phyloP scores from a whole-genome alignment of 2,329 filamentous ascomycete genomes.

The Aspergillus sp. region DNA sequence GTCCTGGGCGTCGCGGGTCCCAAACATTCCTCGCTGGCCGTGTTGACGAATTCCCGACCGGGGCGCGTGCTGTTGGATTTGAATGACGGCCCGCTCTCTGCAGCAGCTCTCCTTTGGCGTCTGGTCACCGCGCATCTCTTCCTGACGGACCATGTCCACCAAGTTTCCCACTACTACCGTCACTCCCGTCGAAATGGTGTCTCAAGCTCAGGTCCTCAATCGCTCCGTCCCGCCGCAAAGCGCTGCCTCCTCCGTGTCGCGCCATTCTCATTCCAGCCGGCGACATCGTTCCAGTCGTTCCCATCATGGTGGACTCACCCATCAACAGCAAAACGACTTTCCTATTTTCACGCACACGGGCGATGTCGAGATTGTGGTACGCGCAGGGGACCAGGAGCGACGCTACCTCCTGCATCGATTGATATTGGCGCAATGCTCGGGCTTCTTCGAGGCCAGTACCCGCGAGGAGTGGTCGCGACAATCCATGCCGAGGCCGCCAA shows the following conservation, averaged over 20 bases:
- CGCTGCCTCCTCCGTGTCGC: slow-evolving; percentile 64
- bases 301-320: slow-evolving; percentile 71
- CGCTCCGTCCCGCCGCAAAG: slow-evolving; percentile 61
- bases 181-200: slow-evolving; percentile 34
- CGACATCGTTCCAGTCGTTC: slow-evolving; percentile 78
- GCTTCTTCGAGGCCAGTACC: slow-evolving; percentile 82
- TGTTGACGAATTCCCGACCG: neutral
- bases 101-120: slow-evolving; percentile 16
- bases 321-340: slow-evolving; percentile 83
- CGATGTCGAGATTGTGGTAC: slow-evolving; percentile 86
- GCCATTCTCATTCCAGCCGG: slow-evolving; percentile 61
- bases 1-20: neutral
- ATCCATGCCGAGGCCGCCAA: slow-evolving; percentile 47
- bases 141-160: slow-evolving; percentile 23
- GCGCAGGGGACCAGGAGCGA: slow-evolving; percentile 69
- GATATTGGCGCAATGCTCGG: slow-evolving; percentile 85
- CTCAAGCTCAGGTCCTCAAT: slow-evolving; percentile 51
- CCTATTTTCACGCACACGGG: slow-evolving; percentile 87
- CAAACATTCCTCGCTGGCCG: slow-evolving; percentile 2
- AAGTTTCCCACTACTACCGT: slow-evolving; percentile 14
- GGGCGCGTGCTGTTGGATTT: slow-evolving; percentile 9
- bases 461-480: slow-evolving; percentile 72
- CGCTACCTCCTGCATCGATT: slow-evolving; percentile 85
- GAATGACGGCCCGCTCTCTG: slow-evolving; percentile 18
- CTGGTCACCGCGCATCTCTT: slow-evolving; percentile 16